A percentile compares a stretch with the other conserved stretches of the same genome.
These are phyloP conservation scores for Spizellomyces sp. DNA, from an alignment of 192 early-diverging fungal genomes.

Conservation along the genomic window DNA sequence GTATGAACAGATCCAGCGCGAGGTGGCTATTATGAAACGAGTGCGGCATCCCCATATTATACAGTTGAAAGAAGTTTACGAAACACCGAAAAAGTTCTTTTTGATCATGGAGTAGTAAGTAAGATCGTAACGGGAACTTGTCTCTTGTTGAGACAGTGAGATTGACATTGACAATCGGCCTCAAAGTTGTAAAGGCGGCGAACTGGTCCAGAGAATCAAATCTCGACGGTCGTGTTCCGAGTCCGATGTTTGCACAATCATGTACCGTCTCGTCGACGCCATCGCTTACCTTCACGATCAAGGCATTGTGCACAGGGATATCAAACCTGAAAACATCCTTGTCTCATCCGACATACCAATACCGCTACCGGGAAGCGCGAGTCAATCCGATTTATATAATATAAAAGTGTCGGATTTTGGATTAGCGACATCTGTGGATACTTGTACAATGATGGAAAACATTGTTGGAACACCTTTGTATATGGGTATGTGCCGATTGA, in stretches of 20 bases:
- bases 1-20: too few species aligned
- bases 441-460: slow-evolving; percentile 56
- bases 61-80: too few species aligned
- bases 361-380: slow-evolving; percentile 14
- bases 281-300: slow-evolving; percentile 77
- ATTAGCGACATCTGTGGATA: slow-evolving; percentile 69
- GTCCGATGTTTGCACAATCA: slow-evolving; percentile 64
- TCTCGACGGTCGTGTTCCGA: slow-evolving; percentile 48
- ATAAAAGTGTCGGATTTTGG: slow-evolving; percentile 93
- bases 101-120: too few species aligned
- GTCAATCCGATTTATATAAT: slow-evolving; percentile 45
- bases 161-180: not conserved
- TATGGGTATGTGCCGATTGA: slow-evolving; percentile 35
- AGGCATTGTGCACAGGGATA: slow-evolving; percentile 76
- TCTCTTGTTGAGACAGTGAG: too few species aligned
- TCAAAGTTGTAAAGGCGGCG: slow-evolving; percentile 38
- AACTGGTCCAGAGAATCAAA: slow-evolving; percentile 35
- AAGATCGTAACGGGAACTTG: too few species aligned
- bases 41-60: too few species aligned
- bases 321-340: slow-evolving; percentile 78
- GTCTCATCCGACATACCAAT: slow-evolving; percentile 25
- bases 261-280: slow-evolving; percentile 72
- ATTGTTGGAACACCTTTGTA: slow-evolving; percentile 63
- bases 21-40: too few species aligned
- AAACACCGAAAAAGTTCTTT: too few species aligned